Base-by-base conservation (phyloP, 176 grass and related monocot species). In the Oryza punctata region DNA sequence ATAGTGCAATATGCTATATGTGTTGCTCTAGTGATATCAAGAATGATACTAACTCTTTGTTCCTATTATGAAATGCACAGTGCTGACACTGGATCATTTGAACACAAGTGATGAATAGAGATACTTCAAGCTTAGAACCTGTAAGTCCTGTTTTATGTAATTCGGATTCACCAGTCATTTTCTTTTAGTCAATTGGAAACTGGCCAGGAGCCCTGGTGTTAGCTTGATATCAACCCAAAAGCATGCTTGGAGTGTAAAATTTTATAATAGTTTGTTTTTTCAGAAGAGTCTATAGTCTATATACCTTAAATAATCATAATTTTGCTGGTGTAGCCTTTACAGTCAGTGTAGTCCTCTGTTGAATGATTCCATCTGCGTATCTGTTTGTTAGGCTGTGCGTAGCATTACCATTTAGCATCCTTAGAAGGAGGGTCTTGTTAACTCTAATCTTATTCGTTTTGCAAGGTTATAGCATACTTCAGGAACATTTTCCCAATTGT, bases 81-180 rank as follows among this genome's bases (percentile, higher is more conserved):
- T 80, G 15, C 23, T 67, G 37, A 80, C 59, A 28, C 69, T 80
- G 8, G 40, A 72, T 73, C 15, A 49, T 65, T 12, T 57, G 71
- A 16, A 24, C 50, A n/a, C 5, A 49, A 35, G 4, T 63, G 52
- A 38, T 85, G 38, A 79, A 72, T 52, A 43, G 37, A 21, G 19
- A 38, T 49, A 11, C 3, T 46, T 65, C 27, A 43, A 24, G 19
- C 68, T 65, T 28, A 14, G 63, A 61, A 49, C 28, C 35, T 28
- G 61, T 84, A 65, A 76, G 26, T 14, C 12, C 38, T 71, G 1
- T n/a, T 44, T 12, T 28, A 67, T 50, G 49, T 76, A n/a, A 16
- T 35, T 21, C 1, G 26, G 63, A 65, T 23, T 24, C n/a, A 12
- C 50, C 45, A 47, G 32, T 7, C 38, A 33, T 65, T 29, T 50